Base-by-base conservation (phyloP, 148 eudicot species). In the Vaccinium myrtillus region DNA sequence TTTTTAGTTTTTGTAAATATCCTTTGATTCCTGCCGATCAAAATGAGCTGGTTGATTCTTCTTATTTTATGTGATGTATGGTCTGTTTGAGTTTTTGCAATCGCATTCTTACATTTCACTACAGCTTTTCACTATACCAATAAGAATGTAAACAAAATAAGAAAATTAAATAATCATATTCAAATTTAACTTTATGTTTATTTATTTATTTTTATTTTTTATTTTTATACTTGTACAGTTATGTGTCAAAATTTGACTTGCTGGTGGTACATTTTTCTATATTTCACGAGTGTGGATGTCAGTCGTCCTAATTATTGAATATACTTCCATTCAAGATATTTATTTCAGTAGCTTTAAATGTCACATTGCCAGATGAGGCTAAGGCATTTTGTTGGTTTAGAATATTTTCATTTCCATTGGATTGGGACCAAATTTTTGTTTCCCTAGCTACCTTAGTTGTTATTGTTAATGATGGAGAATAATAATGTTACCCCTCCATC, bases 381-480 rank as follows among this genome's bases (percentile, higher is more conserved):
- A 46, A 21, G 32, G 23, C 32, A 21, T 49, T 19, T 49, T 14
- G 8, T 48, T 75, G 13, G 23, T 5, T 15, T 14, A 1, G 56
- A 50, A 76, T 74, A 48, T 48, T 75, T n/a, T 75, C 23, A 75
- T 75, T 75, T 75, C 54, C 79, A 76, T 49, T 76, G 56, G 79
- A 76, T 8, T 48, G 74, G 74, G 14, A 39, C 43, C 77, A 36
- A 39, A 16, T 43, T 39, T 74, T 23, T 36, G 19, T 71, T 13
- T 14, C 77, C 23, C 19, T 43, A 74, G 51, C 23, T 74, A 74
- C 21, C 50, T 74, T 70, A 16, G 16, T 70, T 11, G 4, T 13
- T 70, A 32, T 25, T 61, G 25, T 61, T 16, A 1, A 59, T 59
- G 67, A 21, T 21, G 10, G 7, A 21, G 67, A 61, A 5, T 61